Evolutionary conservation across 1,284 basidiomycete genomes (phyloP).

Genomic region (Pyrrhoderma lamaoense): DNA sequence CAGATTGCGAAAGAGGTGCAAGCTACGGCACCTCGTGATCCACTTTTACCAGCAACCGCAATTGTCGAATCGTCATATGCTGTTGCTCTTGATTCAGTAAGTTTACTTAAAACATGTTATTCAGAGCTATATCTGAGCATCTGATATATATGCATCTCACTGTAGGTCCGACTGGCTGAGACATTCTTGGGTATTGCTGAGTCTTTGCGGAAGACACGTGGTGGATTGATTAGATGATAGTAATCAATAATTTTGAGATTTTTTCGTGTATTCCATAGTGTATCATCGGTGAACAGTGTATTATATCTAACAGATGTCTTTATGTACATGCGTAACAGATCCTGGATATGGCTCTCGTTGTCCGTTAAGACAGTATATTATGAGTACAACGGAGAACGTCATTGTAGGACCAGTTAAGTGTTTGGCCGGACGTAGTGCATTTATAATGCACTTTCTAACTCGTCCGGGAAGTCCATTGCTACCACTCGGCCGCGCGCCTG

Average conservation of each 20-base stretch:
- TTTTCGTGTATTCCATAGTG: too few species aligned
- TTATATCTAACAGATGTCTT: too few species aligned
- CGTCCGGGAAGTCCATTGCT: too few species aligned
- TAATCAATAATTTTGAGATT: not conserved
- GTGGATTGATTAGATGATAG: slow-evolving; percentile 8
- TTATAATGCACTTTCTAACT: too few species aligned
- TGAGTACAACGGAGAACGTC: too few species aligned
- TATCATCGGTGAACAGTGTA: too few species aligned
- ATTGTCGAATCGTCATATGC: slow-evolving; percentile 43
- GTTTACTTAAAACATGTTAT: slow-evolving; percentile 19
- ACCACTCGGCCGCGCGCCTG: too few species aligned
- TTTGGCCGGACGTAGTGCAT: too few species aligned
- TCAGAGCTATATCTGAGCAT: not conserved
- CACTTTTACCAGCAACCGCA: slow-evolving; percentile 31
- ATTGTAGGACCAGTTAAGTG: too few species aligned
- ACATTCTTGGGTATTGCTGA: slow-evolving; percentile 59
- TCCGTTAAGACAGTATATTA: too few species aligned
- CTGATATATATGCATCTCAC: slow-evolving; percentile 1
- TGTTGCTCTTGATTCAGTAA: slow-evolving; percentile 47
- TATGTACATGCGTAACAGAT: too few species aligned
- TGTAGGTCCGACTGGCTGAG: slow-evolving; percentile 46
- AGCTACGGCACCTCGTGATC: slow-evolving; percentile 38
- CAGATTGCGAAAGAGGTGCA: slow-evolving; percentile 46
- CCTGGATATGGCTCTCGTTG: too few species aligned
- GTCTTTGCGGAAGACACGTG: slow-evolving; percentile 49